phyloP scores from a whole-genome alignment of 1,284 basidiomycete species.

The Ceratobasidium sp. region DNA sequence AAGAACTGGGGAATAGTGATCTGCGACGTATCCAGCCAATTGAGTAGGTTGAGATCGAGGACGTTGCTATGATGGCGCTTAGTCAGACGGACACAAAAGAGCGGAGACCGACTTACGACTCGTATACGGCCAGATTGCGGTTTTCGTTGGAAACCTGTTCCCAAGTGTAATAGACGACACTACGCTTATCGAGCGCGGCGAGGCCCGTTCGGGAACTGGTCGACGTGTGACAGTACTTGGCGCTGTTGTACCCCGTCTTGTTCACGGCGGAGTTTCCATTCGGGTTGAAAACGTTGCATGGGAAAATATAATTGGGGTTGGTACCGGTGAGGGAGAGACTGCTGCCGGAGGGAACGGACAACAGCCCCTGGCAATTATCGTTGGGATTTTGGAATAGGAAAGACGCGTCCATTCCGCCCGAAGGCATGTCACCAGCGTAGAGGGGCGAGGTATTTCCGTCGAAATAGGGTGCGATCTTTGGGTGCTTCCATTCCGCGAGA shows the following conservation, averaged over 20 bases:
- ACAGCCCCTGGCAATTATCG: conserved; percentile 80
- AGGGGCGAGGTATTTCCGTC: conserved; percentile 87
- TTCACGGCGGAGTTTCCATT: conserved; percentile 76
- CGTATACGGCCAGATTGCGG: conserved; percentile 91
- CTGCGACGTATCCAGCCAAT: conserved; percentile 84
- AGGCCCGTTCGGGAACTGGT: conserved; percentile 68
- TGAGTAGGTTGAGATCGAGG: conserved; percentile 86
- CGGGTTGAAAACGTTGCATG: conserved; percentile 91
- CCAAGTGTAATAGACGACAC: conserved; percentile 90
- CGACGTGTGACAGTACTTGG: conserved; percentile 81
- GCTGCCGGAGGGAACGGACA: conserved; percentile 78
- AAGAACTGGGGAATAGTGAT: conserved; percentile 88
- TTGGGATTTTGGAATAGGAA: conserved; percentile 97
- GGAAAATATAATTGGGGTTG: conserved; percentile 89
- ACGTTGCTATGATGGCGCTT: conserved; percentile 70
- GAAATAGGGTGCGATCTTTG: conserved; percentile 74
- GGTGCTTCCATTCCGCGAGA: conserved; percentile 88
- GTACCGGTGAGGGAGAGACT: conserved; percentile 70
- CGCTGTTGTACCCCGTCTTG: conserved; percentile 72
- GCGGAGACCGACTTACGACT: conserved; percentile 71
- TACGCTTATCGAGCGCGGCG: conserved; percentile 46
- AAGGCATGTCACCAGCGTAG: conserved; percentile 79
- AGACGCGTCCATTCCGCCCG: conserved; percentile 88
- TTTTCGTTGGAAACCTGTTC: conserved; percentile 77
- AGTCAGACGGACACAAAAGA: conserved; percentile 21